Base-by-base conservation (phyloP, 176 grass and related monocot genomes). In the Musa troglodytarum region DNA sequence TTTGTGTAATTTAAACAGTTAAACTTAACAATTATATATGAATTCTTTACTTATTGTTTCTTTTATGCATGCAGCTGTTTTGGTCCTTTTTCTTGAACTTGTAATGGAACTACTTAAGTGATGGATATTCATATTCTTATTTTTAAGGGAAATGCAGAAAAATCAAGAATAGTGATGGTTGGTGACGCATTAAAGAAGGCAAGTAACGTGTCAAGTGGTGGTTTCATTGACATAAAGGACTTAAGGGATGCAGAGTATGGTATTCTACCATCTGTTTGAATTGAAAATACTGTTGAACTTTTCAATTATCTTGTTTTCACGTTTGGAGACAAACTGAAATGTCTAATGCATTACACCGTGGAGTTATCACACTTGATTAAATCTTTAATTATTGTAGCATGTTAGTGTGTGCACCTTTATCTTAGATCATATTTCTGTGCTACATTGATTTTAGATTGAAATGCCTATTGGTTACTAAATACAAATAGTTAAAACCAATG, bases 161-260 rank as follows among this genome's bases (percentile, higher is more conserved):
- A 93, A 71, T 85, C 90, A 0, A 84, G 88, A 76, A 98, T 98
- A 53, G 87, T 98, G 74, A 93, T 98, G 94, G 90, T 93, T 5
- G 90, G 94, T 6, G 94, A 98, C 71, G 86, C 86, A 17, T 75
- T 98, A 16, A 98, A 89, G 82, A 92, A 91, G 69, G 88, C 90
- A 6, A 86, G 82, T 69, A 76, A 14, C 50, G 63, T 11, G 0
- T 75, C 80, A 10, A 64, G 29, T 70, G 80, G 15, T 55, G 80
- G 74, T 15, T 86, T 98, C 65, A 49, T 88, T 49, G 64, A 74
- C 67, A 98, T 98, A 70, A 89, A 82, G 28, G 84, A 93, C 80
- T 82, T 98, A 69, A 82, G 75, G 65, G 88, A 98, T 83, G 86
- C 82, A 83, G 81, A 90, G 94, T 98, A 98, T 15, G 81, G 50